Base-by-base conservation (phyloP, 2,329 filamentous ascomycete genomes). In the Pyricularia grisea region DNA sequence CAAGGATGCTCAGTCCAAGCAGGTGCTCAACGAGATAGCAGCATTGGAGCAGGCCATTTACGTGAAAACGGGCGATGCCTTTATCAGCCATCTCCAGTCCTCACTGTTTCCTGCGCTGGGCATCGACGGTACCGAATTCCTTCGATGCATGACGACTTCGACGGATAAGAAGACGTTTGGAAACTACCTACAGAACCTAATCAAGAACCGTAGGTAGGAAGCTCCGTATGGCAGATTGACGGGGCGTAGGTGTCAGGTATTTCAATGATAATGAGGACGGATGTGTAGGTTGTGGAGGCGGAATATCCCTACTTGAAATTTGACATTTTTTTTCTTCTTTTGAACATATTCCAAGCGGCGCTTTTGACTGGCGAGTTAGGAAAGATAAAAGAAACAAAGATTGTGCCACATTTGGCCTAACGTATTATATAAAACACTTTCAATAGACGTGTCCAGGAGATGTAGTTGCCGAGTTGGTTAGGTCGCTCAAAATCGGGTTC, bases 21-120 rank as follows among this genome's bases (percentile, higher is more conserved):
- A 94, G 78, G 92, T 97, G 0, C 85, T 99, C 58, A 89, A 88
- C 69, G 95, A 99, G 81, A 93, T 97, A 71, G 93, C 93, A 2
- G 87, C 85, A 2, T 81, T 99, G 70, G 93, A 99, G 79, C 93
- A 95, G 79, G 90, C 87, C 50, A 95, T 99, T 71, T 94, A 97
- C 76, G 85, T 87, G 73, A 98, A 98, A 82, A 94, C 92, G 14
- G 95, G 95, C 30, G 87, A 91, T 67, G 85, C 88, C 69, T 98
- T 97, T 77, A 85, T 94, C 28, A 85, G 87, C 70, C 86, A 91
- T 74, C 79, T 94, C 65, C 87, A 88, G 73, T 81, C 82, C 20
- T 81, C 82, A 1, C 85, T 93, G 69, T 87, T 94, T 73, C 84
- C 87, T 0, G 84, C 82, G 65, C 81, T 93, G 72, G 90, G 90